phyloP scores from a whole-genome alignment of 345 rosid genomes.

The Gossypium australe region DNA sequence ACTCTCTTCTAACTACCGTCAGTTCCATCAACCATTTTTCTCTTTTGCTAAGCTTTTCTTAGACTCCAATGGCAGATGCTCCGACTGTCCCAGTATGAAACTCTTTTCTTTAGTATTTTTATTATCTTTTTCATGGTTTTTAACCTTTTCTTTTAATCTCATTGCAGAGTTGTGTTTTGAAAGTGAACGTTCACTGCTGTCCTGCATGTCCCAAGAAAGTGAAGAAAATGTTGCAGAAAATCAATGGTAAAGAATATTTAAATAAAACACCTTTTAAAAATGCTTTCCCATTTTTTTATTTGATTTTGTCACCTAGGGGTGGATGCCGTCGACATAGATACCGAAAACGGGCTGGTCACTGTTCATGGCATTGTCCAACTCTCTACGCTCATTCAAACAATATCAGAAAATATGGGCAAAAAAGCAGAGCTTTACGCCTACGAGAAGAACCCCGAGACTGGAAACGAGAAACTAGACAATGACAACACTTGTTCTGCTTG shows the following conservation, averaged over 20 bases:
- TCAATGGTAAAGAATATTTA: conserved; percentile 15
- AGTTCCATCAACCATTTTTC: background rate
- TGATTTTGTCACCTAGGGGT: conserved; percentile 15
- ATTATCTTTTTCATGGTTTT: background rate
- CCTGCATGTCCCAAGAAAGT: conserved; percentile 10
- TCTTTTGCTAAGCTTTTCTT: background rate
- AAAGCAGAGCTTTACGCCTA: conserved; percentile 12
- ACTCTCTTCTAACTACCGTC: background rate
- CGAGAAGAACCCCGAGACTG: conserved; percentile 14
- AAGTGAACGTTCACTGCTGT: conserved; percentile 8
- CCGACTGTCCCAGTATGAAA: background rate
- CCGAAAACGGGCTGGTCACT: conserved; percentile 7
- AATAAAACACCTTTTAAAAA: too few relatives aligned
- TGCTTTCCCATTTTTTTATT: background rate
- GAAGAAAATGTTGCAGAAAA: conserved; percentile 18
- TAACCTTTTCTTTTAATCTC: background rate
- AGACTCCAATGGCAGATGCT: conserved; percentile 6
- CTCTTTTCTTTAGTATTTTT: background rate
- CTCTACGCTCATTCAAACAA: background rate
- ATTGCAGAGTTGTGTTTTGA: conserved; percentile 16
- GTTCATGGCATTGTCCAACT: conserved; percentile 20
- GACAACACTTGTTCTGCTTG: background rate
- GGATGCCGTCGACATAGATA: conserved; percentile 8
- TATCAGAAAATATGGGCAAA: conserved; percentile 8
- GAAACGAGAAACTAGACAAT: background rate